Evolutionary conservation across 495 filamentous ascomycete species (phyloP).

Genomic region (Podospora pseudopauciseta): DNA sequence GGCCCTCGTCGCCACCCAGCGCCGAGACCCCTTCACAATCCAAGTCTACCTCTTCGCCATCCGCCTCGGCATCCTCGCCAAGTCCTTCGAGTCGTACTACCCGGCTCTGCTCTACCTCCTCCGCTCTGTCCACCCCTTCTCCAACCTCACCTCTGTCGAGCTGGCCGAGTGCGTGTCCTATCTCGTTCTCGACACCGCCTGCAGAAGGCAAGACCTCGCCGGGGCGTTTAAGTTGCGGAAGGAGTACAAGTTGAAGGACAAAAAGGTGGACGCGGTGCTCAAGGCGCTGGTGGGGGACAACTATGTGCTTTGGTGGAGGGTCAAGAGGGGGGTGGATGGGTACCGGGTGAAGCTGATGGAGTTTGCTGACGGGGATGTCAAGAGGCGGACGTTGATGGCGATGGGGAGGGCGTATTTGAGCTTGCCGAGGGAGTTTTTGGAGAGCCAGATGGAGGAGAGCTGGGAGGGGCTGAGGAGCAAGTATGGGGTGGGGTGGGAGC

Average conservation of each 20-base stretch:
- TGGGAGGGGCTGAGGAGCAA: slow-evolving; percentile 67
- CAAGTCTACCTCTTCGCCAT: slow-evolving; percentile 78
- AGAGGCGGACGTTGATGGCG: slow-evolving; percentile 72
- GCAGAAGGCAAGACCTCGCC: slow-evolving; percentile 70
- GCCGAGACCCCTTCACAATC: slow-evolving; percentile 64
- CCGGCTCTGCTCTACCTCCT: slow-evolving; percentile 80
- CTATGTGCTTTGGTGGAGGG: slow-evolving; percentile 72
- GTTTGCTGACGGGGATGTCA: slow-evolving; percentile 67
- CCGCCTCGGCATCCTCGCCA: slow-evolving; percentile 71
- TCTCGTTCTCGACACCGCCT: slow-evolving; percentile 82
- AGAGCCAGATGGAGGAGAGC: slow-evolving; percentile 52
- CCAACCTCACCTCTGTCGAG: slow-evolving; percentile 63
- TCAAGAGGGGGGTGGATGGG: slow-evolving; percentile 68
- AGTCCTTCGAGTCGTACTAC: slow-evolving; percentile 81
- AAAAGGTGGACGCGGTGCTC: slow-evolving; percentile 63
- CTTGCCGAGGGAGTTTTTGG: slow-evolving; percentile 61
- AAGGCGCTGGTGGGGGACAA: slow-evolving; percentile 72
- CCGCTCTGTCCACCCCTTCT: slow-evolving; percentile 59
- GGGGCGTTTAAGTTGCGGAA: slow-evolving; percentile 64
- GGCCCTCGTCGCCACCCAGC: slow-evolving; percentile 70
- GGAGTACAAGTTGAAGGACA: slow-evolving; percentile 54
- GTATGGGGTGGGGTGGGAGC: slow-evolving; percentile 76
- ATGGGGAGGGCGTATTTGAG: slow-evolving; percentile 77
- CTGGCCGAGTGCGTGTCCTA: slow-evolving; percentile 75
- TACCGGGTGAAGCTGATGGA: slow-evolving; percentile 74